Base-by-base conservation (phyloP, 2,329 filamentous ascomycete species). In the Alternaria triticimaculans region DNA sequence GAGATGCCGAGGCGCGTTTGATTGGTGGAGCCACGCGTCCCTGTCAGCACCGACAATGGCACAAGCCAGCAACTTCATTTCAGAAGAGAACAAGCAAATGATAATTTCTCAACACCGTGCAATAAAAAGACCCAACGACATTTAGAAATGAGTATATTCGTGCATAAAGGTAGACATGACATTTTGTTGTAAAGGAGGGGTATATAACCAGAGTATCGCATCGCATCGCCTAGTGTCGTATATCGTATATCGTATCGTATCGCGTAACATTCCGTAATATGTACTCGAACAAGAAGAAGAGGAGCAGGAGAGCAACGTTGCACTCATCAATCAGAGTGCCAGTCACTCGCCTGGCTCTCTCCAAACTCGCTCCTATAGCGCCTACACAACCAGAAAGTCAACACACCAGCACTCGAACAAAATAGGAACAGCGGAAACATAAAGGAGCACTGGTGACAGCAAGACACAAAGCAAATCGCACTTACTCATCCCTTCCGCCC, bases 341-440 rank as follows among this genome's bases (percentile, higher is more conserved):
- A 71, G 15, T 71, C 68, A 51, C 63, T 70, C 14, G 61, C 67
- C 60, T 73, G 67, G 3, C 63, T 70, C 15, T 71, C 68, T 5
- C 70, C 70, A 64, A 71, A 73, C 41, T 72, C 70, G 51, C 70
- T 73, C 54, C 44, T 63, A 51, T 60, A 60, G 43, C 57, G 57
- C 61, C 61, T 63, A 60, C 37, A 60, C n/a, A 41, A 30, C 18
- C 18, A 43, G 23, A 30, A 56, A 60, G 61, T 59, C 58, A 58
- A 64, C 48, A 61, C 54, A 33, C 50, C 54, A 53, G 21, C 14
- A 28, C 30, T 45, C 26, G 56, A 63, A 37, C 33, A 20, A 28
- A n/a, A 57, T 23, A 23, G 11, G 2, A 46, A 53, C 15, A 43
- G 26, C 28, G 6, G 14, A 6, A 28, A 44, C 12, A 18, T 6